phyloP scores from a whole-genome alignment of 345 rosid species.

The Eutrema heterophyllum region DNA sequence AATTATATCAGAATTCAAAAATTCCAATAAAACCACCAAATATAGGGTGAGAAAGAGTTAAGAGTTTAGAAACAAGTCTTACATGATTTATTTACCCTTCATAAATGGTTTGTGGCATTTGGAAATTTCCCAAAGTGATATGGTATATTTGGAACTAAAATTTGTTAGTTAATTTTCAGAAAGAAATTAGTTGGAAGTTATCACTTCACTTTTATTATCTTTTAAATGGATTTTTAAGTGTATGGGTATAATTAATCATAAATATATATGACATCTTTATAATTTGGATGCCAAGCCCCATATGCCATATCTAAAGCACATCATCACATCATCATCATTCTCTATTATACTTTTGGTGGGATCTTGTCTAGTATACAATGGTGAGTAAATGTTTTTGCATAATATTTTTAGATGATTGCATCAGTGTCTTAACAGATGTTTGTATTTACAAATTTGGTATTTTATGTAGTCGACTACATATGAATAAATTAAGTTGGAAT shows the following conservation, averaged over 20 bases:
- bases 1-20: background rate
- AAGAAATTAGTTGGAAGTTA: background rate
- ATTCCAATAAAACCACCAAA: background rate
- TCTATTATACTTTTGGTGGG: constrained; percentile 20
- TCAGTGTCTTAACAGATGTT: background rate
- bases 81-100: background rate
- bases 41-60: background rate
- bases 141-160: background rate
- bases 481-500: background rate
- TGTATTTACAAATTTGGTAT: background rate
- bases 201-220: background rate
- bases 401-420: background rate
- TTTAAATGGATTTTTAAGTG: background rate
- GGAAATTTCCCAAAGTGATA: background rate
- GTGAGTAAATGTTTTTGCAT: background rate
- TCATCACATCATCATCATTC: constrained; percentile 19
- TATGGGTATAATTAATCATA: background rate
- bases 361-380: constrained; percentile 20
- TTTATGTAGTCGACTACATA: background rate
- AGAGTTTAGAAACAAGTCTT: no score
- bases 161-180: background rate
- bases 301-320: constrained; percentile 15
- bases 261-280: background rate
- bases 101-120: background rate
- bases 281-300: constrained; percentile 1